A percentile compares a stretch with the other conserved stretches of the same genome.
Conservation (phyloP, 306 rosid genomes). For the Gleditsia sinensis region DNA sequence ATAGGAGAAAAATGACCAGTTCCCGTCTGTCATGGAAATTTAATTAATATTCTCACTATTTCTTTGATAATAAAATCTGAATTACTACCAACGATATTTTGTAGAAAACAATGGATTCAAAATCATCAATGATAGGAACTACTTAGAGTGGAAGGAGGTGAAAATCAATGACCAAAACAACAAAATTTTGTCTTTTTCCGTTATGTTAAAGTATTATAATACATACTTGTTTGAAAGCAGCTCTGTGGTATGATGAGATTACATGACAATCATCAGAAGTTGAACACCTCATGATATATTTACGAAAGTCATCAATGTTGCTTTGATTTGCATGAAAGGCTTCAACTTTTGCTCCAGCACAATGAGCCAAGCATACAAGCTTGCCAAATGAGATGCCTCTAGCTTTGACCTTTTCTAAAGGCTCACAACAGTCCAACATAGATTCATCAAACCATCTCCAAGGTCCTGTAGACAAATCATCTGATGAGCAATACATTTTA, state of each 20-base stretch:
- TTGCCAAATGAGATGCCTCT: slow-evolving; percentile 91
- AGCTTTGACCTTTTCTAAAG: slow-evolving; percentile 77
- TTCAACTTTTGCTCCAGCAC: slow-evolving; percentile 96
- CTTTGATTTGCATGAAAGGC: slow-evolving; percentile 73
- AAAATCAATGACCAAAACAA: not conserved
- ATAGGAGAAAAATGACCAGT: slow-evolving; percentile 96
- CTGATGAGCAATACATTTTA: slow-evolving; percentile 1
- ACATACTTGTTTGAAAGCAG: slow-evolving; percentile 76
- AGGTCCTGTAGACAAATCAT: slow-evolving; percentile 62
- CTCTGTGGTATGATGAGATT: slow-evolving; percentile 82
- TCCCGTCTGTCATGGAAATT: slow-evolving; percentile 68
- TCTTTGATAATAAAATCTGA: slow-evolving; percentile 4
- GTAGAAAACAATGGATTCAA: not conserved
- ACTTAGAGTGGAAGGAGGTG: not conserved
- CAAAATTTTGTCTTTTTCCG: not conserved
- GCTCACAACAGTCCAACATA: slow-evolving; percentile 94
- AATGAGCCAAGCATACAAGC: slow-evolving; percentile 86
- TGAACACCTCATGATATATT: slow-evolving; percentile 63
- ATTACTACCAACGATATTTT: not conserved
- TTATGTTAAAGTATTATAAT: not conserved
- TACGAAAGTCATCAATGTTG: slow-evolving; percentile 68
- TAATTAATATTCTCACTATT: slow-evolving; percentile 13
- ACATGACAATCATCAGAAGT: slow-evolving; percentile 76
- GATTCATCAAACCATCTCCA: slow-evolving; percentile 99
- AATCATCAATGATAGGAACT: not conserved